Percentiles rank a stretch among this genome's conserved stretches.
Evolutionary conservation across 768 basidiomycete species (phyloP).

Genomic region (Mycena albidolilacea): DNA sequence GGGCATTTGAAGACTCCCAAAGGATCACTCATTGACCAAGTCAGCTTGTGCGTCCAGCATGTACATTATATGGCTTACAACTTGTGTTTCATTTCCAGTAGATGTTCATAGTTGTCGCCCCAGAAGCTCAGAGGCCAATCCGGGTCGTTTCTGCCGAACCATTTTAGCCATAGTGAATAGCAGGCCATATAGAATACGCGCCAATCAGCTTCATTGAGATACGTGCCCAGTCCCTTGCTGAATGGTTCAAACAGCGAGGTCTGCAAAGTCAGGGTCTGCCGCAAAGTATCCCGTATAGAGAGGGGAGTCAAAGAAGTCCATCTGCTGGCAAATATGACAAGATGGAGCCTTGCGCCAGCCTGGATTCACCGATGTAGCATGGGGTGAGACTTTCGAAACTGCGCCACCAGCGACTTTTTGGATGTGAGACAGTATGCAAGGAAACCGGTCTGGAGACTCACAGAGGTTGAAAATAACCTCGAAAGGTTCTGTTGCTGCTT

Average conservation of each 20-base stretch:
- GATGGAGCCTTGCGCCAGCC: constrained; percentile 32
- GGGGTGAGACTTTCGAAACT: constrained; percentile 14
- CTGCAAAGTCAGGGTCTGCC: neutral
- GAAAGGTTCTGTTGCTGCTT: constrained; percentile 17
- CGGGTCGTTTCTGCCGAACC: constrained; percentile 10
- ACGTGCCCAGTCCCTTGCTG: constrained; percentile 25
- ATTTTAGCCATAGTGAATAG: neutral
- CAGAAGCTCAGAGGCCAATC: constrained; percentile 33
- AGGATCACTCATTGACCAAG: constrained; percentile 16
- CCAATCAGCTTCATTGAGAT: constrained; percentile 34
- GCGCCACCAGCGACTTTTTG: constrained; percentile 24
- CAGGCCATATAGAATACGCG: neutral
- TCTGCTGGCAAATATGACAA: constrained; percentile 13
- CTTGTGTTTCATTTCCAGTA: constrained; percentile 27
- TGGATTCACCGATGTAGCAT: constrained; percentile 30
- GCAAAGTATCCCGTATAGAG: neutral
- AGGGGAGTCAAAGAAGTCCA: constrained; percentile 32
- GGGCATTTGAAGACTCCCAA: constrained; percentile 31
- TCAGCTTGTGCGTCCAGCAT: neutral
- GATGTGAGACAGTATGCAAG: neutral
- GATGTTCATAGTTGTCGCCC: constrained; percentile 28
- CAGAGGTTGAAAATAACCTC: constrained; percentile 11
- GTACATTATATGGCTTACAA: constrained; percentile 18
- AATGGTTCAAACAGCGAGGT: constrained; percentile 25
- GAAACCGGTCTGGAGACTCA: neutral